Percentiles rank a stretch among this genome's conserved stretches.
These are phyloP conservation scores for Clonostachys rhizophaga DNA, from an alignment of 2,329 filamentous ascomycete species.

Conservation along the genomic window DNA sequence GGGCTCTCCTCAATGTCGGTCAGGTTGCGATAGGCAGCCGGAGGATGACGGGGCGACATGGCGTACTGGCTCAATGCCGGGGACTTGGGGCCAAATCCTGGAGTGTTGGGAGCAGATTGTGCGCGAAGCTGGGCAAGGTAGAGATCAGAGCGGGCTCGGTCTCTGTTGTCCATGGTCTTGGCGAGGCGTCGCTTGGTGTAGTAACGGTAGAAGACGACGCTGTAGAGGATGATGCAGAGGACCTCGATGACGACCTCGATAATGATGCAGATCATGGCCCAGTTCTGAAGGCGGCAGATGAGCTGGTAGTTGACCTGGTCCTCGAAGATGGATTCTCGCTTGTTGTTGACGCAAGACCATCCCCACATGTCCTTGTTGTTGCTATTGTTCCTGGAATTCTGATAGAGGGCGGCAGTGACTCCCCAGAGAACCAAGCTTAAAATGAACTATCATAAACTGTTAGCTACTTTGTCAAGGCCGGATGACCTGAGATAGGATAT, in stretches of 20 bases:
- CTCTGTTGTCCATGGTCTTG: slow-evolving; percentile 95
- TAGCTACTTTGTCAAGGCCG: background rate
- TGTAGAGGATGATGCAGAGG: slow-evolving; percentile 89
- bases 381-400: slow-evolving; percentile 65
- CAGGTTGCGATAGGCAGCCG: slow-evolving; percentile 48
- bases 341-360: slow-evolving; percentile 93
- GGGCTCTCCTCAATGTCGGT: slow-evolving; percentile 38
- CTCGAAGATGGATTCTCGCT: slow-evolving; percentile 69
- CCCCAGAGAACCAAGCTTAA: slow-evolving; percentile 92
- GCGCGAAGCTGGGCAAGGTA: slow-evolving; percentile 82
- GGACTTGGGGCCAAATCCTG: slow-evolving; percentile 73
- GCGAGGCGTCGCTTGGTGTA: slow-evolving; percentile 92
- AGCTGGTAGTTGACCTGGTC: slow-evolving; percentile 84
- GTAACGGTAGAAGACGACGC: slow-evolving; percentile 93
- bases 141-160: slow-evolving; percentile 89
- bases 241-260: slow-evolving; percentile 94
- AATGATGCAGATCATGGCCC: slow-evolving; percentile 92
- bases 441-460: slow-evolving; percentile 54
- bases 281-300: slow-evolving; percentile 89
- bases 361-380: slow-evolving; percentile 92
- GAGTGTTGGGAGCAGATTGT: slow-evolving; percentile 93
- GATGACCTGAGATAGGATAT: background rate
- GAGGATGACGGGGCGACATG: slow-evolving; percentile 58
- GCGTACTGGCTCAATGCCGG: slow-evolving; percentile 38
- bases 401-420: slow-evolving; percentile 77